Evolutionary conservation across 805 yeast genomes (phyloP).

Genomic region (Candida nemodendra): DNA sequence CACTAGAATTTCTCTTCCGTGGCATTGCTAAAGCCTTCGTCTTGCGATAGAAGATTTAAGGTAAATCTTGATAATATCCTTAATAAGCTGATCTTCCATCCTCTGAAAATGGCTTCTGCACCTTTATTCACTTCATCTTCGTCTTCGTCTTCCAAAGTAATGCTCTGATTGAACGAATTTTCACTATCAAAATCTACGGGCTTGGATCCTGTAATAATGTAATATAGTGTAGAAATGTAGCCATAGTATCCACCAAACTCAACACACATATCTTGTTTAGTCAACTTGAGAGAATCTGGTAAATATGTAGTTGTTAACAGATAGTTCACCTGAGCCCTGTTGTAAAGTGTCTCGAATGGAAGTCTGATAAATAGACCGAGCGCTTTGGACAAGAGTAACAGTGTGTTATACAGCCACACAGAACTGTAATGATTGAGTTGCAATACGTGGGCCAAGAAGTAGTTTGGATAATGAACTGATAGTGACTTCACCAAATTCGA

Average conservation of each 20-base stretch:
- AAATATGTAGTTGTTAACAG: slow-evolving; percentile 39
- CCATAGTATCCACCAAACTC: slow-evolving; percentile 57
- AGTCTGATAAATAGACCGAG: slow-evolving; percentile 71
- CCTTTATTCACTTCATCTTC: slow-evolving; percentile 44
- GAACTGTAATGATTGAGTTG: slow-evolving; percentile 67
- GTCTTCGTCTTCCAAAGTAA: slow-evolving; percentile 28
- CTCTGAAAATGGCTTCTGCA: slow-evolving; percentile 64
- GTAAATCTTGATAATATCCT: slow-evolving; percentile 86
- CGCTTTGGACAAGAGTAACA: slow-evolving; percentile 59
- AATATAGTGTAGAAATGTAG: slow-evolving; percentile 51
- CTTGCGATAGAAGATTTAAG: slow-evolving; percentile 53
- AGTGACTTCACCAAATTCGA: slow-evolving; percentile 30
- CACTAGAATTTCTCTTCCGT: slow-evolving; percentile 40
- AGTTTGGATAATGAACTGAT: slow-evolving; percentile 39
- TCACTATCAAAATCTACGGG: slow-evolving; percentile 26
- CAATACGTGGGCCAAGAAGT: slow-evolving; percentile 57
- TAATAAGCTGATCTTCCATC: slow-evolving; percentile 86
- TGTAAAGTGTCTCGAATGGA: slow-evolving; percentile 82
- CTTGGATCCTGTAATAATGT: slow-evolving; percentile 39
- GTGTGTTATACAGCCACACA: slow-evolving; percentile 57
- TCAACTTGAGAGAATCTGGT: slow-evolving; percentile 45
- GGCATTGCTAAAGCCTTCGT: slow-evolving; percentile 42
- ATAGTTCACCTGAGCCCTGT: slow-evolving; percentile 78
- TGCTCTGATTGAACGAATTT: slow-evolving; percentile 20
- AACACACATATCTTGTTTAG: slow-evolving; percentile 53